Conservation (phyloP, 306 rosid genomes). For the Cicer cuneatum region DNA sequence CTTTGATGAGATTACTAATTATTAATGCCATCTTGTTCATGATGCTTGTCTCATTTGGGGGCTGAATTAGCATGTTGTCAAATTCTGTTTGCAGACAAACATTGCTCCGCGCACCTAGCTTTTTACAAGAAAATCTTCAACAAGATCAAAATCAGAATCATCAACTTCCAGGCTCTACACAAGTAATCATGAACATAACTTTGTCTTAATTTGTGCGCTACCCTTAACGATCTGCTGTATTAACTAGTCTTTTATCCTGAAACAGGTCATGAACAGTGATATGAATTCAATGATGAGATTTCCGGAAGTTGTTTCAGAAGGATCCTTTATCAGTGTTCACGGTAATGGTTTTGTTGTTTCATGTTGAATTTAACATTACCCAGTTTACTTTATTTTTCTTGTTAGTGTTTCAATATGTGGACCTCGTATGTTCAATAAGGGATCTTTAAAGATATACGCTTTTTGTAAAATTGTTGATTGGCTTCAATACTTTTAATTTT, state of each 20-base stretch:
- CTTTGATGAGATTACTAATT: conserved; percentile 22
- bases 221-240: conserved; percentile 14
- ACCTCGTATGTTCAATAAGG: conserved; percentile 7
- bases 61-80: conserved; percentile 40
- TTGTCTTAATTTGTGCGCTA: conserved; percentile 36
- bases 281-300: neutral
- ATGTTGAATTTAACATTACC: conserved; percentile 8
- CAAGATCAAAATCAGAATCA: conserved; percentile 58
- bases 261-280: neutral
- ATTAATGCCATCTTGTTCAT: conserved; percentile 27
- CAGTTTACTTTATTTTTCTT: neutral
- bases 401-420: conserved; percentile 6
- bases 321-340: neutral
- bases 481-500: neutral
- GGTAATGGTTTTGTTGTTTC: conserved; percentile 5
- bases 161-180: conserved; percentile 58
- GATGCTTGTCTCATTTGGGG: conserved; percentile 24
- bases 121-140: conserved; percentile 53
- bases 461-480: neutral
- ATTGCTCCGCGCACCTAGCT: conserved; percentile 49
- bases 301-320: neutral
- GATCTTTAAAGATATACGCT: neutral
- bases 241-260: conserved; percentile 10
- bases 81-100: conserved; percentile 61
- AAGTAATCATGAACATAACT: conserved; percentile 46